Conservation (phyloP, 2,329 filamentous ascomycete genomes). For the Grosmannia penicillata region DNA sequence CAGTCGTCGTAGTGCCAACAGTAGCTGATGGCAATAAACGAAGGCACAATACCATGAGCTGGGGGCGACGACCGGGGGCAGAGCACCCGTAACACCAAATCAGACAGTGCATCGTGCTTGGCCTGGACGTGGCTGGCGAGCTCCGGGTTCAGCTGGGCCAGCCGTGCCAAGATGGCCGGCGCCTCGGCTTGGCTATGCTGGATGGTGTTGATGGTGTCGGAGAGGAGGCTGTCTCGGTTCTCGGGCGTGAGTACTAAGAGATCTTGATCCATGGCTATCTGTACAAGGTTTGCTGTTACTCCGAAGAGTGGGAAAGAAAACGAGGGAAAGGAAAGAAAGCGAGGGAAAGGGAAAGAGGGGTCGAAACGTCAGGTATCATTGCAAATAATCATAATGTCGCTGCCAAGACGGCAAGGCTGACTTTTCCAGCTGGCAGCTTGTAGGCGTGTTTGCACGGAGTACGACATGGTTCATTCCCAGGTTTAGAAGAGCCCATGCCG, state of each 20-base stretch:
- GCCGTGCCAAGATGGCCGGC: constrained; percentile 6
- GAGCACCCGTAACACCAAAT: constrained; percentile 11
- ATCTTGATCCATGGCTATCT: neutral
- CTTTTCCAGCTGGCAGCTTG: too few relatives aligned
- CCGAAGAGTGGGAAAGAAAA: neutral
- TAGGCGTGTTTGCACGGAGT: too few relatives aligned
- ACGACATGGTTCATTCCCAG: too few relatives aligned
- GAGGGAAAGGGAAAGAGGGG: too few relatives aligned
- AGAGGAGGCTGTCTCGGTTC: neutral
- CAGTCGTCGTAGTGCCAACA: constrained; percentile 13
- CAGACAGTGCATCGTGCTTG: constrained; percentile 8
- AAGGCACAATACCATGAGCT: neutral
- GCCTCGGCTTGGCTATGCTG: constrained; percentile 1
- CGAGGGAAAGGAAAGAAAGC: neutral
- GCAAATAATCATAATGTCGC: too few relatives aligned
- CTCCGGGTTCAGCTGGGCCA: constrained; percentile 9
- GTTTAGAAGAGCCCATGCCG: too few relatives aligned
- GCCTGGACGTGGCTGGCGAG: constrained; percentile 6
- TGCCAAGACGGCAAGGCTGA: too few relatives aligned
- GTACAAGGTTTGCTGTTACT: neutral
- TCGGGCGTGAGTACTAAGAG: neutral
- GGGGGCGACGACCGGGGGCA: neutral
- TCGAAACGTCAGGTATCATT: too few relatives aligned
- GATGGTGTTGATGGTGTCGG: neutral
- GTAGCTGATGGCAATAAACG: constrained; percentile 13